Conservation (phyloP, 192 early-diverging fungal genomes). For the Coemansia asiatica region DNA sequence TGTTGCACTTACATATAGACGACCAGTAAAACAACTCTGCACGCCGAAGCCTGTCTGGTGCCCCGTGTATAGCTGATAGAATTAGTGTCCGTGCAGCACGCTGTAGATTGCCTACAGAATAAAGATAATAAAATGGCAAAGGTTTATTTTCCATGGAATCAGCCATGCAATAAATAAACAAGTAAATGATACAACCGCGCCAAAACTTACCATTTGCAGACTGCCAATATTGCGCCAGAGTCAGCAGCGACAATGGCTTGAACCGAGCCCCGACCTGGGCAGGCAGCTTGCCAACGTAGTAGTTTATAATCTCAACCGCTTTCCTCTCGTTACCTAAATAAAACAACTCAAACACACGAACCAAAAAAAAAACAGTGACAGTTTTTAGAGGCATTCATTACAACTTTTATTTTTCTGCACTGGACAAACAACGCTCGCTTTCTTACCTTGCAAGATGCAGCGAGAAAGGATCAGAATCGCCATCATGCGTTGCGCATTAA, state of each 20-base stretch:
- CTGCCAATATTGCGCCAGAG: slow-evolving; percentile 50
- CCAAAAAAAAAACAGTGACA: too few species aligned
- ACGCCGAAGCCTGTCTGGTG: slow-evolving; percentile 37
- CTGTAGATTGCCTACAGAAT: slow-evolving; percentile 38
- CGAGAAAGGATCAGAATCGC: slow-evolving; percentile 43
- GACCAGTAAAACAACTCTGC: slow-evolving; percentile 53
- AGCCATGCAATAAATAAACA: background rate
- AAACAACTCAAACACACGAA: background rate
- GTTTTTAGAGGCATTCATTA: too few species aligned
- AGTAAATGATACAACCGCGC: background rate
- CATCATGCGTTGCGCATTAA: slow-evolving; percentile 56
- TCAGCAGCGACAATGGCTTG: slow-evolving; percentile 39
- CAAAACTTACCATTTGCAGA: slow-evolving; percentile 31
- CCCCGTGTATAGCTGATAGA: slow-evolving; percentile 45
- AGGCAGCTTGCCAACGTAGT: slow-evolving; percentile 46
- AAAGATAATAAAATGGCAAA: too few species aligned
- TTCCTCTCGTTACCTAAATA: slow-evolving; percentile 43
- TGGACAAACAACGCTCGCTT: too few species aligned
- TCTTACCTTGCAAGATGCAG: slow-evolving; percentile 38
- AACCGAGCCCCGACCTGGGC: slow-evolving; percentile 30
- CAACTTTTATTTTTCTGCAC: too few species aligned
- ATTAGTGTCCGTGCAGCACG: slow-evolving; percentile 52
- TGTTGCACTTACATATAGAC: slow-evolving; percentile 44
- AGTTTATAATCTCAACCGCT: slow-evolving; percentile 55
- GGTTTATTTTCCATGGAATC: background rate